phyloP scores from a whole-genome alignment of 2,329 filamentous ascomycete species.

The Aspergillus hiratsukae region DNA sequence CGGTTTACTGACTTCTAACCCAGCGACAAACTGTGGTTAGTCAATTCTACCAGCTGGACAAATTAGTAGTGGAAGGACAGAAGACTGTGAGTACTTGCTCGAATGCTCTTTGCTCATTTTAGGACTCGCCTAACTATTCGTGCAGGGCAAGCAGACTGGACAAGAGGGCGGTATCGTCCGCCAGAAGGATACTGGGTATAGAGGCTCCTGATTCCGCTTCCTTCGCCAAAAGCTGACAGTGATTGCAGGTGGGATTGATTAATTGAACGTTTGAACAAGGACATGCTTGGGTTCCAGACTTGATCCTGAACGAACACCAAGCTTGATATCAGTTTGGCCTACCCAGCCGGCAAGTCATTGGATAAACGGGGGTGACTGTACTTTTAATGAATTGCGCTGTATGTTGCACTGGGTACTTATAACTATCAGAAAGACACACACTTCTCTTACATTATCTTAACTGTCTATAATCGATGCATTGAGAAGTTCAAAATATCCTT shows the following conservation, averaged over 20 bases:
- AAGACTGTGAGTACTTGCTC: slow-evolving; percentile 57
- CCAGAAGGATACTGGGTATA: slow-evolving; percentile 75
- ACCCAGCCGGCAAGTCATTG: slow-evolving; percentile 1
- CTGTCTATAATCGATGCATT: background rate
- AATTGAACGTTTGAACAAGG: background rate
- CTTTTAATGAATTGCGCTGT: slow-evolving; percentile 17
- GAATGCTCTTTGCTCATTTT: background rate
- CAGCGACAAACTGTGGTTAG: slow-evolving; percentile 94
- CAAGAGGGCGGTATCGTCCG: slow-evolving; percentile 63
- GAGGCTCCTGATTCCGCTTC: slow-evolving; percentile 1
- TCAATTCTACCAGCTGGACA: slow-evolving; percentile 89
- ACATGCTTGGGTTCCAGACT: background rate
- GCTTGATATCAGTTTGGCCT: background rate
- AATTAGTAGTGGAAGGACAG: slow-evolving; percentile 85
- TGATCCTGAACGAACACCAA: slow-evolving; percentile 1
- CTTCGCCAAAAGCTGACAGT: slow-evolving; percentile 5
- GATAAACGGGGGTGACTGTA: slow-evolving; percentile 15
- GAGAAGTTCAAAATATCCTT: background rate
- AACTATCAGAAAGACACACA: slow-evolving; percentile 6
- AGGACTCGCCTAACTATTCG: background rate
- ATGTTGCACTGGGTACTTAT: slow-evolving; percentile 9
- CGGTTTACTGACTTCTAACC: slow-evolving; percentile 31
- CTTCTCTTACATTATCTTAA: slow-evolving; percentile 2
- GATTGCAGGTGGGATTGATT: slow-evolving; percentile 27
- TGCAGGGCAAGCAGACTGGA: slow-evolving; percentile 50